Conservation (phyloP, 352 stramenopile genomes). For the Peronosclerospora sorghi region DNA sequence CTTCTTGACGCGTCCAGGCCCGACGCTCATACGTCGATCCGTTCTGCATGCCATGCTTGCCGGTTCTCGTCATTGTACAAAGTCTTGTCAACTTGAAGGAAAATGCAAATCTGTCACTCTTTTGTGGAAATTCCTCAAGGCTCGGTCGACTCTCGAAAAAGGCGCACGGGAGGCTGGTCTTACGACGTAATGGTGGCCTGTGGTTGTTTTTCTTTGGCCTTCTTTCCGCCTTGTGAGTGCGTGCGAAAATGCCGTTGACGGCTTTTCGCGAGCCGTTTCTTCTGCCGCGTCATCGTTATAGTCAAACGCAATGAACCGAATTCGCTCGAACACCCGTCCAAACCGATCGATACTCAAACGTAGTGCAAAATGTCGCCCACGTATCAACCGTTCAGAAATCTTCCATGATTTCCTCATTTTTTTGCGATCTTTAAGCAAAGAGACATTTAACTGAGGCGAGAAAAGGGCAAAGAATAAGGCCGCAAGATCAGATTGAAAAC, state of each 20-base stretch:
- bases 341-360: background rate
- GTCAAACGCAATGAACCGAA: background rate
- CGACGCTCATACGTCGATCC: conserved; percentile 74
- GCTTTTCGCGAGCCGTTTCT: no score
- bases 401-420: background rate
- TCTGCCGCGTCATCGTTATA: no score
- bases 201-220: no score
- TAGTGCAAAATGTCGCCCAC: background rate
- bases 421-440: background rate
- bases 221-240: no score
- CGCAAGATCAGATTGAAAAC: no score
- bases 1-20: conserved; percentile 78
- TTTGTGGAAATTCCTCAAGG: no score
- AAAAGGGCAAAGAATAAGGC: background rate
- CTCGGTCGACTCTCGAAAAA: no score
- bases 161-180: no score
- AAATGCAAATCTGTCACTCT: conserved; percentile 24
- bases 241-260: no score
- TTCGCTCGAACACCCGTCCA: background rate
- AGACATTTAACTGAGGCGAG: no score
- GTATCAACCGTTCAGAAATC: background rate
- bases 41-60: conserved; percentile 22
- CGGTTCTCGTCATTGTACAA: conserved; percentile 58
- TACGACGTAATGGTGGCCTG: no score
- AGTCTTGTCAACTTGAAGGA: no score